Percentiles rank a stretch among this genome's conserved stretches.
Evolutionary conservation across 176 grass and related monocot genomes (phyloP).

Genomic region (Leersia perrieri): DNA sequence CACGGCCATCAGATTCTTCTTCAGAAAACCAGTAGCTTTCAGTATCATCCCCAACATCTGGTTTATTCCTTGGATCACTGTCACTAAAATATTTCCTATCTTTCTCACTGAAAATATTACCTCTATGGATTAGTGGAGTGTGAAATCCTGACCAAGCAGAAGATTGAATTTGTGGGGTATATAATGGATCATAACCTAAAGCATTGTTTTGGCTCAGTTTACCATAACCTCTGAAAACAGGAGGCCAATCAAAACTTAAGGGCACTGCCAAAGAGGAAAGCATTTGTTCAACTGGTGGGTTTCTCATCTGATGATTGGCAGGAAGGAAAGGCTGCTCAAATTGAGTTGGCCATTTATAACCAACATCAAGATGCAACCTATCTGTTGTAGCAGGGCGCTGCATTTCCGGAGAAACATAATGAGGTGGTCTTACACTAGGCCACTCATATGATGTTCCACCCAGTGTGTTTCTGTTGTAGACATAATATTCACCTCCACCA

Average conservation of each 20-base stretch:
- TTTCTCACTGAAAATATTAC: constrained; percentile 58
- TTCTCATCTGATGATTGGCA: constrained; percentile 60
- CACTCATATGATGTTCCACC: constrained; percentile 73
- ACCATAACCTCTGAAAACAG: constrained; percentile 76
- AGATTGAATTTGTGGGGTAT: constrained; percentile 63
- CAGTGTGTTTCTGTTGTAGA: constrained; percentile 48
- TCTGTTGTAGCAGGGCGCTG: constrained; percentile 65
- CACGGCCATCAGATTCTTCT: constrained; percentile 73
- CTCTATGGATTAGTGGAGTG: constrained; percentile 56
- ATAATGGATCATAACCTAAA: constrained; percentile 65
- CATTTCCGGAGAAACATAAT: constrained; percentile 60
- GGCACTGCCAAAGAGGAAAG: constrained; percentile 69
- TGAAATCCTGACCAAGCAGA: constrained; percentile 60
- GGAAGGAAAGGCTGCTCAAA: constrained; percentile 64
- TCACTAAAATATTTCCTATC: constrained; percentile 54
- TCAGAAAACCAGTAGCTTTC: constrained; percentile 94
- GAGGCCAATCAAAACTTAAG: constrained; percentile 96
- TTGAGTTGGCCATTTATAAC: constrained; percentile 67
- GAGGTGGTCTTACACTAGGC: constrained; percentile 52
- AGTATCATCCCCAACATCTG: constrained; percentile 75
- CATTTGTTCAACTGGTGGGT: constrained; percentile 48
- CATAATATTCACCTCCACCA: constrained; percentile 49
- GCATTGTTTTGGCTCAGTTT: constrained; percentile 58
- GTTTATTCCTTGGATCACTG: constrained; percentile 50
- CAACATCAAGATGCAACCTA: constrained; percentile 82